Percentiles rank a stretch among this genome's conserved stretches.
These are phyloP conservation scores for Malus hybrid DNA, from an alignment of 331 rosid genomes.

Conservation along the genomic window DNA sequence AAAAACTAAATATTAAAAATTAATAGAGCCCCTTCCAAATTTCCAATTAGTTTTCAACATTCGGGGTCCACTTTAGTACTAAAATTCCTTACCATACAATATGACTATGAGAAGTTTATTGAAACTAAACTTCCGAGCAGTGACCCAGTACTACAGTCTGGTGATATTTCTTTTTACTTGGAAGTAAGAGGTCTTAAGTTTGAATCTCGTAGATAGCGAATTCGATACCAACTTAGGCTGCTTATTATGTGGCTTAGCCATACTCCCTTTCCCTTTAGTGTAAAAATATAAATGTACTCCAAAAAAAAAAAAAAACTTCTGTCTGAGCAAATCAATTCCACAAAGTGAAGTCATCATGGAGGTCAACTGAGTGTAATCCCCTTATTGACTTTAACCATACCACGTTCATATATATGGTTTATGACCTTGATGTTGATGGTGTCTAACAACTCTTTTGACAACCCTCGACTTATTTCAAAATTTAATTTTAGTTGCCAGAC, in stretches of 20 bases:
- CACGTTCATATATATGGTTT: background rate
- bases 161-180: fast-evolving
- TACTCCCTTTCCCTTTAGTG: too few species aligned
- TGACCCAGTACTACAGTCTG: too few species aligned
- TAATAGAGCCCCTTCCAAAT: background rate
- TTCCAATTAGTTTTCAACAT: background rate
- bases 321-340: background rate
- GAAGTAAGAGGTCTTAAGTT: too few species aligned
- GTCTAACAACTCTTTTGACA: background rate
- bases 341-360: background rate
- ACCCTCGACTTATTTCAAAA: too few species aligned
- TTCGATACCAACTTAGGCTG: too few species aligned
- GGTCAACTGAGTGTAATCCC: background rate
- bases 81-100: background rate
- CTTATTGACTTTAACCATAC: background rate
- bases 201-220: too few species aligned
- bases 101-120: background rate
- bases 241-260: fast-evolving
- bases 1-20: background rate
- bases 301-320: too few species aligned
- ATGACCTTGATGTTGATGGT: background rate
- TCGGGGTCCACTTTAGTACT: background rate
- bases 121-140: too few species aligned
- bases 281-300: too few species aligned
- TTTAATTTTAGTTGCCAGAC: too few species aligned